phyloP scores from a whole-genome alignment of 345 rosid genomes.

The Eutrema heterophyllum region DNA sequence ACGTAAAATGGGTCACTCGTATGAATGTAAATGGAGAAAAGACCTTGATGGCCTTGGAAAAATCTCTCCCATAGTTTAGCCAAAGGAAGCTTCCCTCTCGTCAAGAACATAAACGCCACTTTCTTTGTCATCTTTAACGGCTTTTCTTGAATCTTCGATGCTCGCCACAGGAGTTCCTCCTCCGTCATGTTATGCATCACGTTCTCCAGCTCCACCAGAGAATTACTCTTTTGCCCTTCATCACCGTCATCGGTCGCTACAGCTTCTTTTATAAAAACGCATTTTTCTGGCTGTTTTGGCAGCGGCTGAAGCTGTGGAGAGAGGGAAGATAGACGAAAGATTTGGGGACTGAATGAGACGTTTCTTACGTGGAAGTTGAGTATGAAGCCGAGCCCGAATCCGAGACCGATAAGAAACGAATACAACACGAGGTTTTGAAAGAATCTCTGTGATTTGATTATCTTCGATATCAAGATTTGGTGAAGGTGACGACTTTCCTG shows the following conservation, averaged over 20 bases:
- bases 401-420: slow-evolving; percentile 41
- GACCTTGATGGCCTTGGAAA: slow-evolving; percentile 59
- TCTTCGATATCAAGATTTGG: slow-evolving; percentile 15
- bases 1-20: slow-evolving; percentile 51
- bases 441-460: slow-evolving; percentile 26
- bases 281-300: not conserved
- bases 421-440: slow-evolving; percentile 32
- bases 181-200: slow-evolving; percentile 61
- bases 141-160: slow-evolving; percentile 29
- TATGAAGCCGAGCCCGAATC: slow-evolving; percentile 41
- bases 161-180: slow-evolving; percentile 50
- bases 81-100: slow-evolving; percentile 61
- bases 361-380: slow-evolving; percentile 33
- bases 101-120: slow-evolving; percentile 82
- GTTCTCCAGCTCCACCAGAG: slow-evolving; percentile 25
- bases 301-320: slow-evolving; percentile 1
- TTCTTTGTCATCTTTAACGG: slow-evolving; percentile 50
- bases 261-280: not conserved
- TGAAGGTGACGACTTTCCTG: slow-evolving; percentile 8
- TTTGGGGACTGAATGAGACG: slow-evolving; percentile 36
- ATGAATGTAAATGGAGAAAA: slow-evolving; percentile 69
- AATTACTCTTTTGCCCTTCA: not conserved
- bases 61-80: slow-evolving; percentile 86
- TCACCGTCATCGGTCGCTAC: not conserved
- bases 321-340: slow-evolving; percentile 20